Evolutionary conservation across 73 alveolate species (phyloP), one percentile per base, ranked within the genome.

Genomic region (Urostyla sp.): DNA sequence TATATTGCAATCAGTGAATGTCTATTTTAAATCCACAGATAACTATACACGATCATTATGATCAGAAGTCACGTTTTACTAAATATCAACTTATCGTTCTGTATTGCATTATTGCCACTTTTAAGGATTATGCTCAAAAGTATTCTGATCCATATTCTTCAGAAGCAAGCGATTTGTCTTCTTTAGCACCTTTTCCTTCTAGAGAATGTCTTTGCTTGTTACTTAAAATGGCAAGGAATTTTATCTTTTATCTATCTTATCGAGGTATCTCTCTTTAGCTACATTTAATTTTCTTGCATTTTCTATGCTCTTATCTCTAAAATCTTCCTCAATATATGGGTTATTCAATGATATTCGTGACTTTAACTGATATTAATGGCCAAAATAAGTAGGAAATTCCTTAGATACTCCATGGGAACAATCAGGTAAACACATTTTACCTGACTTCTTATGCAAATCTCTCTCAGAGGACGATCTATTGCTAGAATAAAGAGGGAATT

Each of bases 291-390:
- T 32, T 59, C 76, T 26, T 7, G 76, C 76, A 3, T 59, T 24
- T n/a, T 8, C 3, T 7, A 59, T 59, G 15, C 57, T 10, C 37
- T 59, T 59, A 8, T 59, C 5, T 59, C 76, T 59, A 31, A 59
- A 59, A 31, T 59, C 55, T 36, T 24, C 76, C 23, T 59, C 76
- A 31, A 30, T 26, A 59, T 59, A 59, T n/a, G 76, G 76, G 37
- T 59, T 59, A 2, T 59, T 55, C 6, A 59, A 55, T 30, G 76
- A 24, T 4, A 59, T 11, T 26, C 76, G 7, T n/a, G 57, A 35
- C 24, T 32, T 11, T 4, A 59, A 36, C 24, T 59, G 37, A 20
- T 34, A 3, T 4, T 24, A 15, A 59, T 59, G 32, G 4, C 24
- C 30, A 34, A 59, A 59, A 34, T 34, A 59, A 31, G 56, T 59